Conservation (phyloP, 305 asterid species). For the Plantago lanceolata region DNA sequence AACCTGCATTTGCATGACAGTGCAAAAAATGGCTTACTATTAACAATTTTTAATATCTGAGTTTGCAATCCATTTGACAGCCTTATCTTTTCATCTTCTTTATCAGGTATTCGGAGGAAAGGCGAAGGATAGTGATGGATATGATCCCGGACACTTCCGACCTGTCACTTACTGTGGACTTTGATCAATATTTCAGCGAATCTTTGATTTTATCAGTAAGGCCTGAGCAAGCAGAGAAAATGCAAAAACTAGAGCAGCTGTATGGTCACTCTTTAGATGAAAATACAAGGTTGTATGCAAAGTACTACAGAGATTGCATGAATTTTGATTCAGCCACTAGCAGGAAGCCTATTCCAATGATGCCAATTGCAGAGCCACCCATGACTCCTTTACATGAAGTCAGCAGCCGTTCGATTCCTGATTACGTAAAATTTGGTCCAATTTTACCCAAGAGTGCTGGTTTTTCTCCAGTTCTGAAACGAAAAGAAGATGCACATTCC, state of each 20-base stretch:
- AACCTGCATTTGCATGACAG: no score
- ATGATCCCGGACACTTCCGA: conserved; percentile 62
- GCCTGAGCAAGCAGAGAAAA: conserved; percentile 78
- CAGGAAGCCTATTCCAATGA: conserved; percentile 60
- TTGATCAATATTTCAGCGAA: conserved; percentile 56
- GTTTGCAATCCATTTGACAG: not conserved
- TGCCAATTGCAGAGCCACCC: conserved; percentile 83
- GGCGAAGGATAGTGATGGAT: conserved; percentile 68
- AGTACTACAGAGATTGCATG: conserved; percentile 65
- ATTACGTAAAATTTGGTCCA: conserved; percentile 79
- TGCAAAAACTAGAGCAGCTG: conserved; percentile 52
- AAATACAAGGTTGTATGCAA: conserved; percentile 67
- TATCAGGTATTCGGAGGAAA: conserved; percentile 47
- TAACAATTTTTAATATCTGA: no score
- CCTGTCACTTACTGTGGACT: conserved; percentile 59
- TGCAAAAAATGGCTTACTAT: no score
- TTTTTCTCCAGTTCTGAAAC: conserved; percentile 45
- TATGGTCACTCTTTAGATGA: conserved; percentile 75
- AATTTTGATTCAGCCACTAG: conserved; percentile 51
- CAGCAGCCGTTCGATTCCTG: conserved; percentile 55
- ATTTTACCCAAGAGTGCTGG: conserved; percentile 78
- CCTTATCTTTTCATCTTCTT: not conserved
- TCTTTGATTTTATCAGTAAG: conserved; percentile 62
- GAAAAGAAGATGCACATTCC: conserved; percentile 30
- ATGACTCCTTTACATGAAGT: conserved; percentile 70